phyloP scores from a whole-genome alignment of 257 asterid genomes.

The Jacaranda copaia region DNA sequence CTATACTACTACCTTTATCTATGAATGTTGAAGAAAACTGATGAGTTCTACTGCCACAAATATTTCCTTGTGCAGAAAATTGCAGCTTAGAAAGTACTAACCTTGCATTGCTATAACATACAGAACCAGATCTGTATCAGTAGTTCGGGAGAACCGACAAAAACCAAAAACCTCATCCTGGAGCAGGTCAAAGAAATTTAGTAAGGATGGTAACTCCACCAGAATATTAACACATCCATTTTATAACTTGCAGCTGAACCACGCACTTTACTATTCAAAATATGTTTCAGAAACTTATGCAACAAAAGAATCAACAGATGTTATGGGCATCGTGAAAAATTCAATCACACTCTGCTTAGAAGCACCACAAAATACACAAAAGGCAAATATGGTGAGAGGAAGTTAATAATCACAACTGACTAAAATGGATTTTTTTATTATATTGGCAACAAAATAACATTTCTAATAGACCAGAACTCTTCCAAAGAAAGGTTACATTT shows the following conservation, averaged over 20 bases:
- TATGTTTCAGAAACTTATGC: too few species aligned
- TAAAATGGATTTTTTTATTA: background rate
- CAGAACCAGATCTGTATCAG: constrained; percentile 50
- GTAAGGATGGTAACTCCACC: background rate
- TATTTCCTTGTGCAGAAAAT: constrained; percentile 2
- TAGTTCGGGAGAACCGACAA: constrained; percentile 58
- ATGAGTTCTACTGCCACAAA: background rate
- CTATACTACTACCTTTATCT: constrained; percentile 44
- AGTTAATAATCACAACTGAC: background rate
- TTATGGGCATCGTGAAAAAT: background rate
- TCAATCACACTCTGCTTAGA: background rate
- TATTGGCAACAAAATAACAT: background rate
- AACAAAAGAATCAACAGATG: too few species aligned
- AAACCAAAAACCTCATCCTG: constrained; percentile 67
- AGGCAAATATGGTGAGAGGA: background rate
- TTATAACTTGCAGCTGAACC: background rate
- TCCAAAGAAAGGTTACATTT: constrained; percentile 40
- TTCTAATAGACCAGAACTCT: background rate
- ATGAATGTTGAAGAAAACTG: background rate
- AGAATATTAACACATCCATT: background rate
- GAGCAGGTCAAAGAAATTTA: constrained; percentile 8
- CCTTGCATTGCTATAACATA: constrained; percentile 53
- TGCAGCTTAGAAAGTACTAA: constrained; percentile 27
- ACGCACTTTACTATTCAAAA: background rate
- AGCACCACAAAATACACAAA: background rate